Evolutionary conservation across 306 rosid genomes (phyloP).

Genomic region (Ormosia semicastrata): DNA sequence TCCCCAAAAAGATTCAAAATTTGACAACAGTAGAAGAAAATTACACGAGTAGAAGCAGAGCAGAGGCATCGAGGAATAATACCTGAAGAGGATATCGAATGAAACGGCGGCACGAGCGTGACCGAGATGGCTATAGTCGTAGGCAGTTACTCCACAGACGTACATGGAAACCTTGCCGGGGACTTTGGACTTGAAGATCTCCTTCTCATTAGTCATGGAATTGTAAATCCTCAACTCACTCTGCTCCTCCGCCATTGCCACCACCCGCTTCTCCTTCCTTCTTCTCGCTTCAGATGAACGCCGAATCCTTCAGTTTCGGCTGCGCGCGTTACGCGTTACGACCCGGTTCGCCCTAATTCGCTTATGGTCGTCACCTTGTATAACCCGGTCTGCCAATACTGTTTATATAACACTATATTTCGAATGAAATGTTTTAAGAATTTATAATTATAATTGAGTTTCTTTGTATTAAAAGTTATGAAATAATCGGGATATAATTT

Average conservation of each 20-base stretch:
- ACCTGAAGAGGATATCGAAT: slow-evolving; percentile 86
- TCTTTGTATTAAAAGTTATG: no score
- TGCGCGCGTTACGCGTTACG: not conserved
- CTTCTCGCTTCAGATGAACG: not conserved
- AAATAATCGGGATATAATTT: no score
- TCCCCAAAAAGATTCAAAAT: not conserved
- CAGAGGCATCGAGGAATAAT: not conserved
- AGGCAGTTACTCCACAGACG: slow-evolving; percentile 91
- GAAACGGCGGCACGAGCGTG: slow-evolving; percentile 95
- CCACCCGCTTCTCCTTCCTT: not conserved
- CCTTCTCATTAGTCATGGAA: slow-evolving; percentile 83
- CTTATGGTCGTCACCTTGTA: not conserved
- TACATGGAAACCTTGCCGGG: slow-evolving; percentile 80
- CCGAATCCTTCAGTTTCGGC: not conserved
- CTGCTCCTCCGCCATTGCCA: slow-evolving; percentile 57
- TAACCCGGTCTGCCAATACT: not conserved
- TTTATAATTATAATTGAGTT: no score
- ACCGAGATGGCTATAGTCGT: slow-evolving; percentile 88
- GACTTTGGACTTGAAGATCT: slow-evolving; percentile 58
- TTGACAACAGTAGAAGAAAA: not conserved
- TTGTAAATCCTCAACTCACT: slow-evolving; percentile 66
- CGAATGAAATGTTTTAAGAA: no score
- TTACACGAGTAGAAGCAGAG: not conserved
- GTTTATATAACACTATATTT: no score
- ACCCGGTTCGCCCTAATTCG: not conserved